Base-by-base conservation (phyloP, 768 basidiomycete genomes). In the Leccinellum luteum region DNA sequence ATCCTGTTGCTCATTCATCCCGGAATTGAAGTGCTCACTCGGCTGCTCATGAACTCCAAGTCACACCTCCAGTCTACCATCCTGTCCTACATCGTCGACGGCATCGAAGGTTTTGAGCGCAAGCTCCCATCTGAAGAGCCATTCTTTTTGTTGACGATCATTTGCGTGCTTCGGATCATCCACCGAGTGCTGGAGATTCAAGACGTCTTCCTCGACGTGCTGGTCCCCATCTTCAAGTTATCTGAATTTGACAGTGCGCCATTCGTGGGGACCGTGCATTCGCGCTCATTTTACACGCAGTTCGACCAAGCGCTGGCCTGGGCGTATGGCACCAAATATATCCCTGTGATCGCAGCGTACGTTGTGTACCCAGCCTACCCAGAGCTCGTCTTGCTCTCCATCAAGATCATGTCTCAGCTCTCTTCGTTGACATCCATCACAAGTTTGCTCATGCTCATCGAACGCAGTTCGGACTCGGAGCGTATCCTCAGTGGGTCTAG, bases 181-280 rank as follows among this genome's bases (percentile, higher is more conserved):
- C 82, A 86, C 94, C 97, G 66, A 86, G n/a, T n/a, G n/a, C n/a
- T n/a, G n/a, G n/a, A n/a, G n/a, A n/a, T n/a, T n/a, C n/a, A n/a
- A n/a, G n/a, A 89, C 50, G 81, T 93, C 55, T 97, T 94, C 78
- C 78, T 94, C 44, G 94, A 97, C 55, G 86, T 94, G 25, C 82
- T 95, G 49, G 75, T 96, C 3, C 92, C 93, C 2, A 74, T 89
- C 19, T 80, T n/a, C n/a, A n/a, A n/a, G n/a, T n/a, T 94, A 8
- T 75, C 82, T n/a, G 87, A 92, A 54, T 78, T 85, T 56, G 83
- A 84, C 58, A 82, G 80, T 58, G 69, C 81, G 0, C 69, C 81
- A 0, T 68, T 86, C 48, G 73, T 84, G 25, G 85, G 85, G 27
- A 78, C 75, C 10, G 71, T 83, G 15, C 81, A 85, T 59, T 76